Evolutionary conservation across 2,329 filamentous ascomycete species (phyloP).

Genomic region (Helotiales sp.): DNA sequence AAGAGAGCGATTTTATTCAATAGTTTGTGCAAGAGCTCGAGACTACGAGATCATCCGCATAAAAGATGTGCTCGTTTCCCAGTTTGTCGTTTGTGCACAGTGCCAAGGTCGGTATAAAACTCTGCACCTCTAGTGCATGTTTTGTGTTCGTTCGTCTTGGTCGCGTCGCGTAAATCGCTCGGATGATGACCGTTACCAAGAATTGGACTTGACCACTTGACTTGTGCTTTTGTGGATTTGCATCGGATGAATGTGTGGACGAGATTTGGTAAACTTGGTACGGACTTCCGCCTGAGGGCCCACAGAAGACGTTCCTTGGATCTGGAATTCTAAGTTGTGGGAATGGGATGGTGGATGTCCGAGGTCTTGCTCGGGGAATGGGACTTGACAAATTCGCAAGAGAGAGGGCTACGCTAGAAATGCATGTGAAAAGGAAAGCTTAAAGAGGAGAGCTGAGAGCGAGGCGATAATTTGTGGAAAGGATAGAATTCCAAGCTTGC

Average conservation of each 20-base stretch:
- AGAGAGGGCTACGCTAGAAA: neutral
- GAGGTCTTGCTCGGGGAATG: neutral
- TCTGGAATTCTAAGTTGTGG: neutral
- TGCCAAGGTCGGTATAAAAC: conserved; percentile 7
- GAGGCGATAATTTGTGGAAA: neutral
- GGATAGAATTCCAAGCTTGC: neutral
- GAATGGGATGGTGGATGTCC: neutral
- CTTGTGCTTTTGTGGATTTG: too few relatives aligned
- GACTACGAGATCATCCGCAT: neutral
- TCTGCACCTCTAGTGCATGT: conserved; percentile 2
- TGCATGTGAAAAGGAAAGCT: neutral
- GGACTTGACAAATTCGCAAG: neutral
- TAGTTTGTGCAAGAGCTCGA: neutral
- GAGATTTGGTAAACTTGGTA: too few relatives aligned
- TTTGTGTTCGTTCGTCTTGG: neutral
- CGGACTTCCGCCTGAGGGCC: neutral
- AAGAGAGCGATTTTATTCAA: neutral
- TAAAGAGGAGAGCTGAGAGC: neutral
- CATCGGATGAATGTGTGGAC: too few relatives aligned
- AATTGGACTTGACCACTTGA: neutral
- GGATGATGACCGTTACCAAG: neutral
- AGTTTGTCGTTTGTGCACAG: neutral
- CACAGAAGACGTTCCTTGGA: neutral
- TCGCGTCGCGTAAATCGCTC: neutral
- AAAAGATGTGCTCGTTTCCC: neutral